Evolutionary conservation across 306 rosid genomes (phyloP), one percentile per base, ranked within the genome.

Genomic region (Corylus americana): DNA sequence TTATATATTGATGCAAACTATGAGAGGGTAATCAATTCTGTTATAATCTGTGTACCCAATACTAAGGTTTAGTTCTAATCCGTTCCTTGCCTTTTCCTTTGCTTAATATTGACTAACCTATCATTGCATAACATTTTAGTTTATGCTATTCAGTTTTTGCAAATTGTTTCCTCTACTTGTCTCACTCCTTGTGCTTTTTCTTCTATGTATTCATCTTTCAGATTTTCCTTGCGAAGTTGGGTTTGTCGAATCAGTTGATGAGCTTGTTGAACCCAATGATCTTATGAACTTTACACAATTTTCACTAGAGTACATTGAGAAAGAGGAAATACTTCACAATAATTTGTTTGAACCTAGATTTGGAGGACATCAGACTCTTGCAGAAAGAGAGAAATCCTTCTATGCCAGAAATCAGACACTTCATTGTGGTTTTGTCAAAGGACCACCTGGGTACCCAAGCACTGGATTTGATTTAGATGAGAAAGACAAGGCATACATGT

Each of bases 381-480:
- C 71, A 74, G 97, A 91, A 83, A 91, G 98, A 77, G 92, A 92
- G 85, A 86, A 77, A 75, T 91, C 98, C 73, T 94, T 91, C 86
- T 58, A 83, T 83, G 97, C 83, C 1, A 81, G 75, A 81, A 87
- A 87, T 83, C 97, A 94, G 73, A 92, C 89, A 51, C 82, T 94
- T 73, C 91, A 83, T 88, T 94, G 98, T 78, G 98, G 98, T 83
- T 91, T 92, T 86, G 84, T 89, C 85, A 91, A 82, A 71, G 96
- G 88, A 74, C 83, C 89, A 66, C 82, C 51, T 2, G 91, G 88
- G 80, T 77, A 77, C 85, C 84, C 93, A 29, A 89, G 90, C 87
- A 87, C 88, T 76, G 97, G 97, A 75, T 94, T 91, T 89, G 97
- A 94, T 79, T 53, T 94, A 77, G 82, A 92, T 64, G 91, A 78